Conservation (phyloP, 2,329 filamentous ascomycete species). For the Penicillium sp. region DNA sequence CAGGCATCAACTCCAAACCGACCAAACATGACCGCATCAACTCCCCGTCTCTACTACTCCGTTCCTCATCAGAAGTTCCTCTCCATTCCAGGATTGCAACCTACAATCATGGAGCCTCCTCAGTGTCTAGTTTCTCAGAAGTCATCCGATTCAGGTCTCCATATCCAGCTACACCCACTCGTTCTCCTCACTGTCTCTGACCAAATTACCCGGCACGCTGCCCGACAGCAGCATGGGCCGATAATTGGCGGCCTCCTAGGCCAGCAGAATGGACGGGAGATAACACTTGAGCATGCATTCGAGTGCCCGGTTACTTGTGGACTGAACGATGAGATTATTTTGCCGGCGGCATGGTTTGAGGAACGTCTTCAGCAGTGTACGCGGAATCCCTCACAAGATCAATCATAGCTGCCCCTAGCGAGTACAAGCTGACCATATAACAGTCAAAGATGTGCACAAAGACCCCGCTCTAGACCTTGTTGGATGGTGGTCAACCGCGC, state of each 20-base stretch:
- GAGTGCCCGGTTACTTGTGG: conserved; percentile 63
- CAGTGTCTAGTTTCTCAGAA: conserved; percentile 66
- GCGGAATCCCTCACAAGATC: conserved; percentile 29
- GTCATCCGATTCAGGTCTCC: conserved; percentile 69
- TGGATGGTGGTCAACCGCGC: conserved; percentile 84
- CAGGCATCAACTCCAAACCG: conserved; percentile 25
- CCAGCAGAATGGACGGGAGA: conserved; percentile 83
- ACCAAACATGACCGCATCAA: conserved; percentile 29
- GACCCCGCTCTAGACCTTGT: conserved; percentile 78
- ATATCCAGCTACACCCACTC: conserved; percentile 84
- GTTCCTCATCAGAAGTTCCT: conserved; percentile 4
- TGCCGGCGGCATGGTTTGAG: conserved; percentile 71
- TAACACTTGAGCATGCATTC: conserved; percentile 91
- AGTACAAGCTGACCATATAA: conserved; percentile 9
- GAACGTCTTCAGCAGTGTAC: conserved; percentile 80
- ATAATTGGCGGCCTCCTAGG: conserved; percentile 86
- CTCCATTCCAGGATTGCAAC: background rate
- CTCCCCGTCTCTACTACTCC: conserved; percentile 3
- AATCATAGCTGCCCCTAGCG: background rate
- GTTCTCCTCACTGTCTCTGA: conserved; percentile 96
- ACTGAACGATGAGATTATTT: conserved; percentile 56
- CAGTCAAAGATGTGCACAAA: conserved; percentile 88
- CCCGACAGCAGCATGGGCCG: conserved; percentile 71
- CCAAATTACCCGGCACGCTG: conserved; percentile 86
- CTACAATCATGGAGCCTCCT: conserved; percentile 48